A percentile compares a stretch with the other conserved stretches of the same genome.
Conservation (phyloP, 1,284 basidiomycete genomes). For the Marasmius fiardii region DNA sequence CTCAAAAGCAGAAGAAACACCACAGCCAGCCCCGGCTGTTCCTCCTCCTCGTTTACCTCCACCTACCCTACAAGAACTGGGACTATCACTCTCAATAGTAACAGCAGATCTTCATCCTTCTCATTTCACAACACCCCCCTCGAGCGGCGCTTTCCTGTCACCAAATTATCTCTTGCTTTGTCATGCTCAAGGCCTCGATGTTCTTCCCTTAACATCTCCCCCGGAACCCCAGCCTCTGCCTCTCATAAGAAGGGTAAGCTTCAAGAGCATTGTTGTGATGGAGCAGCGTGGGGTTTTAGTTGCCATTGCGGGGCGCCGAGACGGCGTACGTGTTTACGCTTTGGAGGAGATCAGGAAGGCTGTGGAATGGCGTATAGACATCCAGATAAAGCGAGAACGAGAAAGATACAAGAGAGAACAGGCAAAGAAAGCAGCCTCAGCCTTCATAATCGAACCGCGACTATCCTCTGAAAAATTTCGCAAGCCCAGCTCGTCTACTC, state of each 20-base stretch:
- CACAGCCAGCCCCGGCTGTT: slow-evolving; percentile 48
- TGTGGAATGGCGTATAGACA: slow-evolving; percentile 80
- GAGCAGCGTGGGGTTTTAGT: slow-evolving; percentile 82
- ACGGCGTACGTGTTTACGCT: slow-evolving; percentile 82
- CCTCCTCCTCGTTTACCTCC: slow-evolving; percentile 69
- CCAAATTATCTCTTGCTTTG: slow-evolving; percentile 81
- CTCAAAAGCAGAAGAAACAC: slow-evolving; percentile 52
- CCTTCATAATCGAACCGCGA: slow-evolving; percentile 30
- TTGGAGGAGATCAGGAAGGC: slow-evolving; percentile 78
- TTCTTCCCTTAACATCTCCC: slow-evolving; percentile 68
- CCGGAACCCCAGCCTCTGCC: slow-evolving; percentile 74
- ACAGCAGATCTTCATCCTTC: slow-evolving; percentile 67
- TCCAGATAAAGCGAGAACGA: slow-evolving; percentile 70
- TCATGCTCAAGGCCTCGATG: slow-evolving; percentile 78
- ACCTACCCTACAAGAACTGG: slow-evolving; percentile 71
- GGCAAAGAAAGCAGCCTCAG: slow-evolving; percentile 45
- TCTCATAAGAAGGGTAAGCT: slow-evolving; percentile 71
- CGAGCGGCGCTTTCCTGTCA: slow-evolving; percentile 70
- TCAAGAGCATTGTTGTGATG: slow-evolving; percentile 85
- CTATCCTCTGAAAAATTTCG: slow-evolving; percentile 41
- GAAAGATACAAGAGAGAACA: slow-evolving; percentile 65
- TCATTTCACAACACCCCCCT: slow-evolving; percentile 72
- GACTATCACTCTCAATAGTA: slow-evolving; percentile 62
- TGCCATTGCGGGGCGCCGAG: slow-evolving; percentile 77
- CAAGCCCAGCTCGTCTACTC: slow-evolving; percentile 44